phyloP scores from a whole-genome alignment of 2,329 filamentous ascomycete species.

The Pseudogymnoascus sp. region DNA sequence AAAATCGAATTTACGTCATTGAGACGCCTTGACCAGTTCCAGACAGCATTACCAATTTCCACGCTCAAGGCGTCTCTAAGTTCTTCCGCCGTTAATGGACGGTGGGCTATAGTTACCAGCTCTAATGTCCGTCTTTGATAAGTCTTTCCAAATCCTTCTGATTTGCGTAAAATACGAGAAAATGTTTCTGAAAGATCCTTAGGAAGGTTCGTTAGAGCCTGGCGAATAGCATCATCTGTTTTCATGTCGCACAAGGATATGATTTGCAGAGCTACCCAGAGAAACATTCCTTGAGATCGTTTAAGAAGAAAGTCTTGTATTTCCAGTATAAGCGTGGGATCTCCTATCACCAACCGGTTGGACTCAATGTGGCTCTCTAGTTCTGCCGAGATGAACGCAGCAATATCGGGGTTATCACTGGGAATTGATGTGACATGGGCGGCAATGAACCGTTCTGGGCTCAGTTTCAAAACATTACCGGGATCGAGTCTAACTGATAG shows the following conservation, averaged over 20 bases:
- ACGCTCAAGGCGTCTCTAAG: slow-evolving; percentile 34
- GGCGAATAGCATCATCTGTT: slow-evolving; percentile 30
- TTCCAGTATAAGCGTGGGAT: slow-evolving; percentile 22
- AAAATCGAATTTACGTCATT: slow-evolving; percentile 24
- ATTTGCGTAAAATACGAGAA: slow-evolving; percentile 24
- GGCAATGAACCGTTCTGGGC: slow-evolving; percentile 10
- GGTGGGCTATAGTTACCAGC: slow-evolving; percentile 24
- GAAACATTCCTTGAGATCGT: slow-evolving; percentile 32
- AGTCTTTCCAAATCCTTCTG: slow-evolving; percentile 11
- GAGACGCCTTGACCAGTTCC: slow-evolving; percentile 19
- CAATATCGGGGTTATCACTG: slow-evolving; percentile 21
- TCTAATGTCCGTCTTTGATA: slow-evolving; percentile 27
- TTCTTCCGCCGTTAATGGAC: slow-evolving; percentile 28
- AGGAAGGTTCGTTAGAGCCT: slow-evolving; percentile 27
- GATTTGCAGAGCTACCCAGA: slow-evolving; percentile 32
- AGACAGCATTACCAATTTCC: slow-evolving; percentile 23
- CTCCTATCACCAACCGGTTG: slow-evolving; percentile 17
- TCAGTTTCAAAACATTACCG: slow-evolving; percentile 13
- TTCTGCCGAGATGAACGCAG: slow-evolving; percentile 23
- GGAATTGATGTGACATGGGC: slow-evolving; percentile 18
- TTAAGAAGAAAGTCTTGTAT: slow-evolving; percentile 22
- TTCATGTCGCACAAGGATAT: slow-evolving; percentile 27
- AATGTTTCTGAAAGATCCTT: slow-evolving; percentile 27
- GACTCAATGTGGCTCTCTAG: slow-evolving; percentile 19
- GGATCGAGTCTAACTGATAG: slow-evolving; percentile 21